A percentile compares a stretch with the other conserved stretches of the same genome.
These are phyloP conservation scores for Thermochaetoides thermophila DNA, from an alignment of 495 filamentous ascomycete species.

Conservation along the genomic window DNA sequence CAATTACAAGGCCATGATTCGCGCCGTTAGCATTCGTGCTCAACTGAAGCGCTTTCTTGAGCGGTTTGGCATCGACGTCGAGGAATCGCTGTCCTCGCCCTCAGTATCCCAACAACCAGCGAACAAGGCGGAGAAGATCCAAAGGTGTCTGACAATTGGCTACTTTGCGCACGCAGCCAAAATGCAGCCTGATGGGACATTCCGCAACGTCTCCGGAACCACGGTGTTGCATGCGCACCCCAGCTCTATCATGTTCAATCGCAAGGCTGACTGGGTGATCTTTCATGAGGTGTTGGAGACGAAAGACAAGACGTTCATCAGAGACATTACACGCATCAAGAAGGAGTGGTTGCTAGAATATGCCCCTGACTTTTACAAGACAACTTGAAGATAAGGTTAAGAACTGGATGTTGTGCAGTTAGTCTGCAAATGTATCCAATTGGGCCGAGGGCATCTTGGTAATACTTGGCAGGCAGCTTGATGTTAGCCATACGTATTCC, in stretches of 20 bases:
- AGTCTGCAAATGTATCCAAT: no score
- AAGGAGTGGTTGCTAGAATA: constrained; percentile 84
- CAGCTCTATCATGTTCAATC: constrained; percentile 89
- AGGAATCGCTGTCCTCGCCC: constrained; percentile 35
- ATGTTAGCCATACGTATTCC: no score
- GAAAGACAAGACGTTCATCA: constrained; percentile 75
- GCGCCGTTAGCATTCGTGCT: constrained; percentile 72
- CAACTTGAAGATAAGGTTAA: constrained; percentile 21
- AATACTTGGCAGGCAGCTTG: no score
- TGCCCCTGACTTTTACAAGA: constrained; percentile 68
- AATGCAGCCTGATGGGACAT: constrained; percentile 91
- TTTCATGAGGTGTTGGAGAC: constrained; percentile 94
- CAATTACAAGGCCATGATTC: constrained; percentile 68
- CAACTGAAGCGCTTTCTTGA: constrained; percentile 83
- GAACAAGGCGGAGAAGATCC: constrained; percentile 55
- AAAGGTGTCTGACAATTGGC: constrained; percentile 74
- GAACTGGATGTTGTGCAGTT: no score
- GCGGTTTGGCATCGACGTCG: constrained; percentile 60
- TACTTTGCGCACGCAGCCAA: constrained; percentile 92
- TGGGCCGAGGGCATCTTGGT: no score
- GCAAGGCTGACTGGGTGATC: constrained; percentile 94
- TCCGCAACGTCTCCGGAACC: constrained; percentile 63
- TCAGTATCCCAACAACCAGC: neutral
- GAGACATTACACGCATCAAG: constrained; percentile 84
- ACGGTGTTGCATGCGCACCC: constrained; percentile 75